These are phyloP conservation scores for Cutaneotrichosporon curvatum DNA, from an alignment of 1,284 basidiomycete genomes.

Conservation along the genomic window DNA sequence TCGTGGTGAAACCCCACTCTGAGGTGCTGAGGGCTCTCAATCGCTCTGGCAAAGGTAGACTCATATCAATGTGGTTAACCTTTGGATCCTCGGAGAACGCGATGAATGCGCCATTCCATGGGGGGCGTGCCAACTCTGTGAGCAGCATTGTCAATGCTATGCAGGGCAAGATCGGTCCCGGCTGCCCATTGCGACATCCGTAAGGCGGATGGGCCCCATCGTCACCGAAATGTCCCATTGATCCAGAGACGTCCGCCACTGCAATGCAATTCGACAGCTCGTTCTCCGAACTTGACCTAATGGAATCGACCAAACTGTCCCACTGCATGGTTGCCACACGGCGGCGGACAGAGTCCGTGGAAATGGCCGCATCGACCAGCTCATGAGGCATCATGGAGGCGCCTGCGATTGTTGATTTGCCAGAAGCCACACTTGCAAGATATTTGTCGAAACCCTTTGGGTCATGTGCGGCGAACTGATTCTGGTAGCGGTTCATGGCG, in stretches of 20 bases:
- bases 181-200: slow-evolving; percentile 4
- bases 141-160: slow-evolving; percentile 61
- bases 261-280: slow-evolving; percentile 58
- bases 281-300: slow-evolving; percentile 51
- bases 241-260: slow-evolving; percentile 65
- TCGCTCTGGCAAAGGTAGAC: too few species aligned
- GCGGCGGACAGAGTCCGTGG: slow-evolving; percentile 18
- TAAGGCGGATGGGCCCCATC: slow-evolving; percentile 5
- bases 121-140: slow-evolving; percentile 56
- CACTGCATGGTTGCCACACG: slow-evolving; percentile 58
- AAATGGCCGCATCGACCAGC: slow-evolving; percentile 17
- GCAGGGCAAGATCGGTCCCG: slow-evolving; percentile 55
- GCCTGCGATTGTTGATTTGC: slow-evolving; percentile 33
- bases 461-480: slow-evolving; percentile 55
- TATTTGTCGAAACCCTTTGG: slow-evolving; percentile 54
- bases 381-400: slow-evolving; percentile 30
- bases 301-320: slow-evolving; percentile 53
- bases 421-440: slow-evolving; percentile 53
- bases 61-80: slow-evolving; percentile 53
- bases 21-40: slow-evolving; percentile 48
- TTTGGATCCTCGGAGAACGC: slow-evolving; percentile 56
- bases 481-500: slow-evolving; percentile 56
- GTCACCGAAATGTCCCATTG: slow-evolving; percentile 51
- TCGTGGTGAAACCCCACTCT: slow-evolving; percentile 56
- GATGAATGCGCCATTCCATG: slow-evolving; percentile 60